Percentiles rank a stretch among this genome's conserved stretches.
Evolutionary conservation across 306 rosid genomes (phyloP).

Genomic region (Canavalia ensiformis): DNA sequence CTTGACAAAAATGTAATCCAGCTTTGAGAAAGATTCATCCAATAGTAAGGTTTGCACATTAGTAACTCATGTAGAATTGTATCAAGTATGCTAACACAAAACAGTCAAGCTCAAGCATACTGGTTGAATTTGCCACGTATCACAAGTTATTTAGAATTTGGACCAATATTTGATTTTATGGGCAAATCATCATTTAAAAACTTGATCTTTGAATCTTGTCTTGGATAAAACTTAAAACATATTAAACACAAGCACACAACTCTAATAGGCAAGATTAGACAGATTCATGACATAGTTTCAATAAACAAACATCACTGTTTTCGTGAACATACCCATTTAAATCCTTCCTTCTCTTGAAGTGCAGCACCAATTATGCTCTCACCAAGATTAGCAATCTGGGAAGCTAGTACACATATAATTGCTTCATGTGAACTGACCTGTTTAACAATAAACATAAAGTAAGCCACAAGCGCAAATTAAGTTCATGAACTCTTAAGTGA

Average conservation of each 20-base stretch:
- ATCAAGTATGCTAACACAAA: neutral
- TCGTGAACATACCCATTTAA: constrained; percentile 77
- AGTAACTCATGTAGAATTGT: neutral
- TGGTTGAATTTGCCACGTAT: neutral
- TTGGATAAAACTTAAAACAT: neutral
- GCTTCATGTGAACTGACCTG: constrained; percentile 78
- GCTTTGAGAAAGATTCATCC: constrained; percentile 16
- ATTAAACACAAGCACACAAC: neutral
- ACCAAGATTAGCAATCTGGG: constrained; percentile 96
- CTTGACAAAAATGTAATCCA: constrained; percentile 3
- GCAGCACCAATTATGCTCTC: constrained; percentile 97
- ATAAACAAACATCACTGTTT: neutral
- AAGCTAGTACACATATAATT: constrained; percentile 81
- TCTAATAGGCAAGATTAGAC: constrained; percentile 21
- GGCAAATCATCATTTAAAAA: neutral
- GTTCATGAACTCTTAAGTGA: constrained; percentile 24
- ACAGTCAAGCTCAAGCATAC: neutral
- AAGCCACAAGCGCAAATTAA: constrained; percentile 7
- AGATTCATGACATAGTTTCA: constrained; percentile 10
- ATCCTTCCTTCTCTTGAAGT: constrained; percentile 95
- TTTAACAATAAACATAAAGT: constrained; percentile 39
- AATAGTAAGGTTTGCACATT: neutral
- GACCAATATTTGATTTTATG: neutral
- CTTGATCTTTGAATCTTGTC: neutral
- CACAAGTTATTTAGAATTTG: neutral